Percentiles rank a stretch among this genome's conserved stretches.
Conservation (phyloP, 1,139 yeast species). For the Magnusiomyces magnusii region DNA sequence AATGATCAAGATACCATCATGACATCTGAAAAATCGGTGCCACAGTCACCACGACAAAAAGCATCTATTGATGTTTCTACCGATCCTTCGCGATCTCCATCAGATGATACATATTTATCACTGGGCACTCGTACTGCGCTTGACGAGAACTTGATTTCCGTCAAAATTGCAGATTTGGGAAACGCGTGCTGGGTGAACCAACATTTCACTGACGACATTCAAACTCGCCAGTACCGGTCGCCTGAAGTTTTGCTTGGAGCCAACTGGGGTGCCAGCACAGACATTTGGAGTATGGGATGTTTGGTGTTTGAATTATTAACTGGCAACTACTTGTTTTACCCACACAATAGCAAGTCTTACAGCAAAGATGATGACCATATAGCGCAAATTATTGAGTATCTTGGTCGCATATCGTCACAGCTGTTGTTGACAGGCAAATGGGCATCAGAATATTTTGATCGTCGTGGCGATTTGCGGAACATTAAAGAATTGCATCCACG, state of each 20-base stretch:
- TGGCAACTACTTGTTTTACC: conserved; percentile 81
- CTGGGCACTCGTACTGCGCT: conserved; percentile 20
- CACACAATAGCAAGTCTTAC: conserved; percentile 56
- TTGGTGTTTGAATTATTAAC: conserved; percentile 72
- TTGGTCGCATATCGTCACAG: conserved; percentile 53
- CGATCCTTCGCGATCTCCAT: conserved; percentile 11
- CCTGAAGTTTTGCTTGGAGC: conserved; percentile 70
- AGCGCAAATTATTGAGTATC: conserved; percentile 72
- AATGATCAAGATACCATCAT: not conserved
- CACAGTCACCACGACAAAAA: conserved; percentile 1
- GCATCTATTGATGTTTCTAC: not conserved
- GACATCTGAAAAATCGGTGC: not conserved
- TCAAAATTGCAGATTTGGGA: conserved; percentile 78
- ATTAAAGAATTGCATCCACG: conserved; percentile 62
- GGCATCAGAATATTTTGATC: conserved; percentile 47
- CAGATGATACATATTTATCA: conserved; percentile 10
- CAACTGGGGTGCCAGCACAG: conserved; percentile 78
- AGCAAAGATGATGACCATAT: conserved; percentile 78
- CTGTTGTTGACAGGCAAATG: conserved; percentile 48
- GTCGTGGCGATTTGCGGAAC: conserved; percentile 46
- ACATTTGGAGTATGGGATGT: conserved; percentile 81
- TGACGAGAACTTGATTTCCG: conserved; percentile 39
- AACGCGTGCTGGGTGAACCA: conserved; percentile 70
- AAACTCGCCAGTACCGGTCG: conserved; percentile 77
- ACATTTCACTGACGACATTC: conserved; percentile 78